Evolutionary conservation across 148 eudicot genomes (phyloP).

Genomic region (Rhododendron vialii): DNA sequence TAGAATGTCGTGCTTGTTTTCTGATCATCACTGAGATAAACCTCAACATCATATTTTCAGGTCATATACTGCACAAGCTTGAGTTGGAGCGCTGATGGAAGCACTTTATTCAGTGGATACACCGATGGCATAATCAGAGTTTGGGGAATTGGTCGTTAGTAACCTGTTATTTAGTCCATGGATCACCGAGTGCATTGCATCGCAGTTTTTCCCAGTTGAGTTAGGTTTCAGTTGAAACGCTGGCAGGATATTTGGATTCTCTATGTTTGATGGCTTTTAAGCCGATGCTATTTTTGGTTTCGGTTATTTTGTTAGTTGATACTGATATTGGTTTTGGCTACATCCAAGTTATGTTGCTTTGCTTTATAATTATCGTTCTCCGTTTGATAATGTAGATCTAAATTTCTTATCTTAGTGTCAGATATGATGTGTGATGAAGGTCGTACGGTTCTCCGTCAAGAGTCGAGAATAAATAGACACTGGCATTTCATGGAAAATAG

Average conservation of each 20-base stretch:
- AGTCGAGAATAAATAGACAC: background rate
- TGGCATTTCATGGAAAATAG: background rate
- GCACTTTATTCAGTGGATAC: constrained; percentile 5
- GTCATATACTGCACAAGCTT: constrained; percentile 4
- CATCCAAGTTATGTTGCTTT: background rate
- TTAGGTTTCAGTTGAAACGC: background rate
- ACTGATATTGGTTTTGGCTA: background rate
- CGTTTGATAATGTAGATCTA: background rate
- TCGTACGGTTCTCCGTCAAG: background rate
- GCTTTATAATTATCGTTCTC: background rate
- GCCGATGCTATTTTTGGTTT: background rate
- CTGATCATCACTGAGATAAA: background rate
- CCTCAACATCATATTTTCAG: background rate
- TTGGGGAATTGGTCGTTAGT: constrained; percentile 6
- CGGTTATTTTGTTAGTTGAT: background rate
- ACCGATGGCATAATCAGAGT: constrained; percentile 8
- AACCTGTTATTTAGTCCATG: background rate
- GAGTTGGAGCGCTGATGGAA: constrained; percentile 9
- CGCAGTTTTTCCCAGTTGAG: background rate
- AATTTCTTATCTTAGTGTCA: background rate
- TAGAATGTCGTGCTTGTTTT: background rate
- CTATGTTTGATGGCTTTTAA: background rate
- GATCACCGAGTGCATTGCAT: background rate
- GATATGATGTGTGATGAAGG: background rate
- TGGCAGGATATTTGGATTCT: background rate